Conservation (phyloP, 2,329 filamentous ascomycete species). For the Xylogone sp. region DNA sequence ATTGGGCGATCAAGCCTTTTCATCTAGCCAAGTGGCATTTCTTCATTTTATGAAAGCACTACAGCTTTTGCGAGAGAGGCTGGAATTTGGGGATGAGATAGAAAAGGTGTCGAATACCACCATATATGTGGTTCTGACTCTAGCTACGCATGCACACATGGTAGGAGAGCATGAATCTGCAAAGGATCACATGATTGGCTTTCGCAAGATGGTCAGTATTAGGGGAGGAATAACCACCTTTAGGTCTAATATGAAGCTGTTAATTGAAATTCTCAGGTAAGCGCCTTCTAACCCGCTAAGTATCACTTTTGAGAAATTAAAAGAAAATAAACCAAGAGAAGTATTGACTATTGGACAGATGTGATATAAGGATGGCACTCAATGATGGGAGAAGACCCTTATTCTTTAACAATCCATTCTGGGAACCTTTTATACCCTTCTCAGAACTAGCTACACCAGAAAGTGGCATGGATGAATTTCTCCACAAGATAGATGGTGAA, state of each 20-base stretch:
- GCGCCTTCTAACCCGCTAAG: too few relatives aligned
- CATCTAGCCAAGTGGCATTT: constrained; percentile 8
- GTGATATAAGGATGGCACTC: constrained; percentile 25
- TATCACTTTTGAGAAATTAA: background rate
- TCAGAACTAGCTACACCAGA: constrained; percentile 13
- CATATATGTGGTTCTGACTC: constrained; percentile 25
- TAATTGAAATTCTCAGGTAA: constrained; percentile 32
- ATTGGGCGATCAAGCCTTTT: constrained; percentile 5
- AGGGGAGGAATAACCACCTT: constrained; percentile 32
- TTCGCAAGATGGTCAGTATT: constrained; percentile 31
- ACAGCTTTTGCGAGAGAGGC: constrained; percentile 28
- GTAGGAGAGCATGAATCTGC: constrained; percentile 25
- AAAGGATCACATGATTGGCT: constrained; percentile 30
- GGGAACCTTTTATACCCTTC: constrained; percentile 20
- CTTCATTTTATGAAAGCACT: constrained; percentile 26
- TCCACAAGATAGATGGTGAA: constrained; percentile 14
- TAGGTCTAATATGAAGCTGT: constrained; percentile 28
- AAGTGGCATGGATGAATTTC: background rate
- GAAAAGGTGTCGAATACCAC: constrained; percentile 27
- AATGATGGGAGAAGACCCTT: constrained; percentile 17
- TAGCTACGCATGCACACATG: constrained; percentile 28
- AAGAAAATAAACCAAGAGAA: background rate
- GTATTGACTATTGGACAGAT: constrained; percentile 7
- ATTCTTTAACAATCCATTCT: constrained; percentile 20
- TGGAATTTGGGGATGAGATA: constrained; percentile 17